Conservation (phyloP, 805 yeast genomes). For the Pichia kluyveri region DNA sequence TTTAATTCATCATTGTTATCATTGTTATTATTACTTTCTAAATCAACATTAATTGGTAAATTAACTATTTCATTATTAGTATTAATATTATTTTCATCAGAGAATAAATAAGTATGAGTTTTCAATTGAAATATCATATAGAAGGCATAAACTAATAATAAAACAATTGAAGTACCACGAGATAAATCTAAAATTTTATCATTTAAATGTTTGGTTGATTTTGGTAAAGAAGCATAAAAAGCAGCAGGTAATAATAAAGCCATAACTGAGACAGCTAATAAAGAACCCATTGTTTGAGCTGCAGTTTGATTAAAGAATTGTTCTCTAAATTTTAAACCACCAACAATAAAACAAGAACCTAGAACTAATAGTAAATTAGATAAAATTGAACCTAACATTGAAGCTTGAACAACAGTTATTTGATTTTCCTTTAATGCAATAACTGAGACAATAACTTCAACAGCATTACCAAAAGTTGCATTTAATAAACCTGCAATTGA, state of each 20-base stretch:
- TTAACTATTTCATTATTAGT: neutral
- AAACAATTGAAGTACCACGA: slow-evolving; percentile 75
- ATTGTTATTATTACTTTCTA: slow-evolving; percentile 20
- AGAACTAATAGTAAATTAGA: slow-evolving; percentile 82
- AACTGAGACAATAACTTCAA: slow-evolving; percentile 88
- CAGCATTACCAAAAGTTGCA: slow-evolving; percentile 97
- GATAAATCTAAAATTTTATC: slow-evolving; percentile 59
- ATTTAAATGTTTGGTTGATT: slow-evolving; percentile 19
- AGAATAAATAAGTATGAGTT: slow-evolving; percentile 76
- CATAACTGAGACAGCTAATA: slow-evolving; percentile 84
- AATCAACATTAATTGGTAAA: neutral
- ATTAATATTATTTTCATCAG: slow-evolving; percentile 29
- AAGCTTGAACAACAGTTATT: slow-evolving; percentile 90
- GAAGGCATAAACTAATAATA: slow-evolving; percentile 67
- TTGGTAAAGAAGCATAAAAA: slow-evolving; percentile 71
- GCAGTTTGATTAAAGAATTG: slow-evolving; percentile 92
- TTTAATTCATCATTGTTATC: neutral
- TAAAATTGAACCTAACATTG: slow-evolving; percentile 91
- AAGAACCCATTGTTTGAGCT: slow-evolving; percentile 95
- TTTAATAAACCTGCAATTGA: slow-evolving; percentile 90
- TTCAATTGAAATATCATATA: slow-evolving; percentile 82
- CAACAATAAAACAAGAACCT: slow-evolving; percentile 92
- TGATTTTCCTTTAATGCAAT: slow-evolving; percentile 84
- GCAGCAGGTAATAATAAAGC: slow-evolving; percentile 94
- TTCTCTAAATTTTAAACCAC: slow-evolving; percentile 79